phyloP scores from a whole-genome alignment of 2,329 filamentous ascomycete genomes.

The Thielaviopsis euricoi region DNA sequence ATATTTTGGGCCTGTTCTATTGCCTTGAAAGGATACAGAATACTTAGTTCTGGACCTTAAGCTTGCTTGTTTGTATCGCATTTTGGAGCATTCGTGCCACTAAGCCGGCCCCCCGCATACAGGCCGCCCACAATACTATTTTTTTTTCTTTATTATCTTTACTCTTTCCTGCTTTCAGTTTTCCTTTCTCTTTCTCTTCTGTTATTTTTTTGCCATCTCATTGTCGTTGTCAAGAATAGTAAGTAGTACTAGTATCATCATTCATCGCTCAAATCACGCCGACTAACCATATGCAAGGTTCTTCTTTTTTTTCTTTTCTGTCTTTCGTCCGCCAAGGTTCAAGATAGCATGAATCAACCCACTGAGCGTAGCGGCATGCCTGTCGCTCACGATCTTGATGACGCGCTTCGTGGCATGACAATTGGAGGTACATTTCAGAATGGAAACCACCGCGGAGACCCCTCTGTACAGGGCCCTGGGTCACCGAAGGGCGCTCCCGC shows the following conservation, averaged over 20 bases:
- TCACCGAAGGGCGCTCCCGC: not conserved
- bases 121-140: not conserved
- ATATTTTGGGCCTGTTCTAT: not conserved
- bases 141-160: not conserved
- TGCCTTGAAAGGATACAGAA: not conserved
- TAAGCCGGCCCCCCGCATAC: not conserved
- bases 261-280: no score
- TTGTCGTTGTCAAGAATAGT: not conserved
- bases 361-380: not conserved
- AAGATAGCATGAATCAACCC: not conserved
- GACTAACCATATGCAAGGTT: not conserved
- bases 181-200: not conserved
- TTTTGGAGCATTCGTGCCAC: not conserved
- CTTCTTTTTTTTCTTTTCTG: no score
- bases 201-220: not conserved
- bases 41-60: not conserved
- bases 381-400: not conserved
- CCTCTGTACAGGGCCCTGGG: not conserved
- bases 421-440: not conserved
- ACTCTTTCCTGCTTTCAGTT: not conserved
- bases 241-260: not conserved
- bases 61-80: not conserved
- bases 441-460: not conserved
- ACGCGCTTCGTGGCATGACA: not conserved
- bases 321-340: not conserved